Evolutionary conservation across 805 yeast species (phyloP), one percentile per base, ranked within the genome.

Genomic region (Candida michaelii): DNA sequence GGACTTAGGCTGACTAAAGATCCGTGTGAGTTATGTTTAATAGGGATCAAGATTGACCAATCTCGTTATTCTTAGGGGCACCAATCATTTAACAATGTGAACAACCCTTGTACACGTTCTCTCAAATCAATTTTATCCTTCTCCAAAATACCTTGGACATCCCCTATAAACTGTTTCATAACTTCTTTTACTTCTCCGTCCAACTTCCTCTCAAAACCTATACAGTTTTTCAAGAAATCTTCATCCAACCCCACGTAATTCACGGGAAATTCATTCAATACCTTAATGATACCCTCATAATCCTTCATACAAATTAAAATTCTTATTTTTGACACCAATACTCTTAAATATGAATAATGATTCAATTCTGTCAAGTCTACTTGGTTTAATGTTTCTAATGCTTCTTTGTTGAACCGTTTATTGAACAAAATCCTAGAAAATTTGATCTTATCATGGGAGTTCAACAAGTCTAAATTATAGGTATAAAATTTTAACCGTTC

Each of bases 211-310:
- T 65, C 71, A 11, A 69, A 52, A 34, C 41, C 59, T 31, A 55
- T 52, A 37, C 65, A 61, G 30, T 68, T 71, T 27, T 57, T 52
- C 43, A 54, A 49, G 14, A 69, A 49, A 46, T 65, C 69, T 8
- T 70, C 71, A 36, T 61, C 62, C 9, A 69, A 49, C 1, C 52
- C 48, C 14, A 56, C 50, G 4, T 54, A 59, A 37, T 65, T 52
- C 12, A 70, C 48, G 2, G 70, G 66, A 45, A 69, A 70, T 4
- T 48, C 42, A 4, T 59, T 56, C 2, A 69, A 49, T 1, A 44
- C 39, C 21, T 45, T 18, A 5, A 43, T 35, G 31, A 65, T 54
- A 4, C 42, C 48, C 1, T 43, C 47, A 33, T 46, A 59, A n/a
- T 64, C 46, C 14, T 52, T 51, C 14, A 40, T 36, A 4, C 42